phyloP scores from a whole-genome alignment of 805 yeast species.

The Spathaspora boniae region DNA sequence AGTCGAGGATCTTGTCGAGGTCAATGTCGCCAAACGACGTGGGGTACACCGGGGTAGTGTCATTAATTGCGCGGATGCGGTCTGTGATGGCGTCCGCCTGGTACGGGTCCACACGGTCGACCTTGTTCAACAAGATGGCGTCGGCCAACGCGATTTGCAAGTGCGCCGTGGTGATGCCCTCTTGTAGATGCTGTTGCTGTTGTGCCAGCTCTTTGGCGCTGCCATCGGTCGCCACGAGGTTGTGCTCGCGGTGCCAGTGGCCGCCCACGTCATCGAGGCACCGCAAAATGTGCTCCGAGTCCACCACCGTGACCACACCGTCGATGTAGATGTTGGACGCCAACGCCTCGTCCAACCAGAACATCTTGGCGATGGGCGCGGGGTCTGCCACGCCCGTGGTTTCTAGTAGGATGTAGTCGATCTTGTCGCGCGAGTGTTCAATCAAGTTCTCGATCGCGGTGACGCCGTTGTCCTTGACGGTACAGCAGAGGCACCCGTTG shows the following conservation, averaged over 20 bases:
- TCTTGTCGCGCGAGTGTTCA: constrained; percentile 62
- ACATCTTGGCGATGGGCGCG: constrained; percentile 94
- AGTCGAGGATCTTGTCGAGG: constrained; percentile 63
- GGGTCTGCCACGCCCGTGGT: constrained; percentile 98
- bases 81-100: constrained; percentile 26
- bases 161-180: constrained; percentile 74
- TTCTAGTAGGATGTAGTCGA: constrained; percentile 89
- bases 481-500: constrained; percentile 95
- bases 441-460: constrained; percentile 88
- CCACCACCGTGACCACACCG: constrained; percentile 87
- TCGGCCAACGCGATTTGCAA: constrained; percentile 91
- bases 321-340: constrained; percentile 83
- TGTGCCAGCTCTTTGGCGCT: too few species aligned
- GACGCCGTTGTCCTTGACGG: constrained; percentile 93
- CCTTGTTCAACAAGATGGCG: constrained; percentile 71
- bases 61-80: constrained; percentile 56
- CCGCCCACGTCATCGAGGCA: constrained; percentile 72
- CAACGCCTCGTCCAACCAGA: constrained; percentile 93
- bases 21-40: constrained; percentile 75
- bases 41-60: constrained; percentile 60
- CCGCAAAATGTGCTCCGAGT: constrained; percentile 59
- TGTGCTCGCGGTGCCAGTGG: constrained; percentile 56
- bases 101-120: constrained; percentile 44
- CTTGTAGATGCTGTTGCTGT: constrained; percentile 29
- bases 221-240: constrained; percentile 22